phyloP scores from a whole-genome alignment of 2,329 filamentous ascomycete genomes.

The Venturia nashicola region DNA sequence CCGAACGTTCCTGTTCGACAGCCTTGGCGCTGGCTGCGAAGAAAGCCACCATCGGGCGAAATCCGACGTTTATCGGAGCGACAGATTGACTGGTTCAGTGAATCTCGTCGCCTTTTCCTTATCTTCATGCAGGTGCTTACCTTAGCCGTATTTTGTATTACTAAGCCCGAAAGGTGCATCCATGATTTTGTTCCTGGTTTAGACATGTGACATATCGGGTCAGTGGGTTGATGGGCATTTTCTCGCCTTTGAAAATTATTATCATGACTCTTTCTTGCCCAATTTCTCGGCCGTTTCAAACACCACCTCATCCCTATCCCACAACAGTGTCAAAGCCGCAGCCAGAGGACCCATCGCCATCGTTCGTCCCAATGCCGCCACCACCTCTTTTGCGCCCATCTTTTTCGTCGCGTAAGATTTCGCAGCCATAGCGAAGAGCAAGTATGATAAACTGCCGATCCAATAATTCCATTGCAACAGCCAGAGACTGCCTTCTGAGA shows the following conservation, averaged over 20 bases:
- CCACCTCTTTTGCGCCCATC: neutral
- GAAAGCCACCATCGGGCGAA: too few species aligned
- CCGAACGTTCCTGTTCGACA: too few species aligned
- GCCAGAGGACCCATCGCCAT: conserved; percentile 2
- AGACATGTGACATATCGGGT: too few species aligned
- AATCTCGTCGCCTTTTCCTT: too few species aligned
- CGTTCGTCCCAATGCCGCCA: neutral
- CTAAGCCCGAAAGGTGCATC: too few species aligned
- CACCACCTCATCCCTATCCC: conserved; percentile 6
- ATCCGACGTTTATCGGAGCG: too few species aligned
- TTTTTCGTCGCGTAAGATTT: neutral
- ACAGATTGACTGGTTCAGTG: too few species aligned
- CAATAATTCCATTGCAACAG: conserved; percentile 8
- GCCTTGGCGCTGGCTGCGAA: too few species aligned
- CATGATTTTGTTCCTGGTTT: too few species aligned
- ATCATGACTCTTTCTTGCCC: neutral
- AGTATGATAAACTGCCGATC: neutral
- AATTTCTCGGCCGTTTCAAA: neutral
- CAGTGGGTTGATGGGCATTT: too few species aligned
- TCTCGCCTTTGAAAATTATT: neutral
- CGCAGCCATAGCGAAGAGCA: conserved; percentile 1
- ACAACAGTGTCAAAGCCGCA: neutral
- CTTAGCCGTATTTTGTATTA: too few species aligned
- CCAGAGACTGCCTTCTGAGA: neutral
- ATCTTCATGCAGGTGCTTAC: too few species aligned